Conservation (phyloP, 2,329 filamentous ascomycete species). For the Neonectria coccinea region DNA sequence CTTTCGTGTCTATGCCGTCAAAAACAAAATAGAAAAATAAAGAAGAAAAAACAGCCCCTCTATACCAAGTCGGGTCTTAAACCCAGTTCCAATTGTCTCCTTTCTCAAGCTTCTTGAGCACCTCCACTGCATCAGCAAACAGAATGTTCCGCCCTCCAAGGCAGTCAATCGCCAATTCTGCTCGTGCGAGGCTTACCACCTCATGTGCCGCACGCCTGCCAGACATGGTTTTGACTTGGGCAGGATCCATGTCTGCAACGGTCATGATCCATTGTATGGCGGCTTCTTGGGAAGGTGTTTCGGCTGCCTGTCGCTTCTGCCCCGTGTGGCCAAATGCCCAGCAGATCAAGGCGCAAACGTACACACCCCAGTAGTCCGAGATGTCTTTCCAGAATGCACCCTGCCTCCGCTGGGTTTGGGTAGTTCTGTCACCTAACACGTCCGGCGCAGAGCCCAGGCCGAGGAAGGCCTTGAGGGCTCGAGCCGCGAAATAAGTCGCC, state of each 20-base stretch:
- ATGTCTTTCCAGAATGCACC: constrained; percentile 51
- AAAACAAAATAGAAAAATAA: constrained; percentile 2
- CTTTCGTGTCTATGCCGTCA: background rate
- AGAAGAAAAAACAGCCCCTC: constrained; percentile 3
- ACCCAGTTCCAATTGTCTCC: constrained; percentile 51
- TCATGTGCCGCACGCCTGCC: constrained; percentile 57
- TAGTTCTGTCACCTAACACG: constrained; percentile 13
- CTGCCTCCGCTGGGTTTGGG: constrained; percentile 17
- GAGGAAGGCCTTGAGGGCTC: constrained; percentile 62
- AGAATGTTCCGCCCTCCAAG: constrained; percentile 61
- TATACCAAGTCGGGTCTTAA: constrained; percentile 15
- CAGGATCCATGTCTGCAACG: constrained; percentile 56
- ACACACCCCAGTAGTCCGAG: constrained; percentile 66
- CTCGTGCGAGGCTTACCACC: constrained; percentile 62
- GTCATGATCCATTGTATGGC: constrained; percentile 54
- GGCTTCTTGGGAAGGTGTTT: constrained; percentile 43
- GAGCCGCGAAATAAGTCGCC: constrained; percentile 64
- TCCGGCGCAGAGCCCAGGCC: constrained; percentile 34
- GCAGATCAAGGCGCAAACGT: constrained; percentile 68
- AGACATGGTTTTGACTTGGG: constrained; percentile 53
- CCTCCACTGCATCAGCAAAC: constrained; percentile 65
- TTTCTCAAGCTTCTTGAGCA: constrained; percentile 64
- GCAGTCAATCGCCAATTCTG: constrained; percentile 62
- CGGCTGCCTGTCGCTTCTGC: constrained; percentile 35
- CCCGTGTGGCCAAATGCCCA: constrained; percentile 64